These are phyloP conservation scores for Arthrobotrys pseudoclavata DNA, from an alignment of 2,329 filamentous ascomycete species.

Conservation along the genomic window DNA sequence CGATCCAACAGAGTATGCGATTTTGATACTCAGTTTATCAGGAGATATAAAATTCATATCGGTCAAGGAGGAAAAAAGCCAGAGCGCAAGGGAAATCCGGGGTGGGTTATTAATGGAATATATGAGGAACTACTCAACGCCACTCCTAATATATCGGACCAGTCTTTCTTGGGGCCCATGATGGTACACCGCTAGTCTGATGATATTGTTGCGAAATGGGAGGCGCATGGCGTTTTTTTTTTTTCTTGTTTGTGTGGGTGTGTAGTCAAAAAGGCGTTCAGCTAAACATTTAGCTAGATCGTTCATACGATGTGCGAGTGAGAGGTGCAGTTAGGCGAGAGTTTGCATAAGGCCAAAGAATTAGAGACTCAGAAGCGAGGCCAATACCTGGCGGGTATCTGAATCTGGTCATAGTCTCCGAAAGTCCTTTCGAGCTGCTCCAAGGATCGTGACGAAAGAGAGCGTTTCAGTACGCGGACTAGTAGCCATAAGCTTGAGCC, in stretches of 20 bases:
- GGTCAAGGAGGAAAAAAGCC: conserved; percentile 17
- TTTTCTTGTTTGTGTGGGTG: conserved; percentile 35
- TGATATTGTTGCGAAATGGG: conserved; percentile 54
- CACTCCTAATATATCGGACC: conserved; percentile 44
- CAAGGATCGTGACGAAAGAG: conserved; percentile 58
- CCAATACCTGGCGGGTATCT: conserved; percentile 39
- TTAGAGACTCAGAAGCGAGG: conserved; percentile 48
- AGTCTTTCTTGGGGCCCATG: conserved; percentile 30
- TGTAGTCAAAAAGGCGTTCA: conserved; percentile 43
- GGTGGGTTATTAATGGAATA: conserved; percentile 47
- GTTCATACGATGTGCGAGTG: conserved; percentile 57
- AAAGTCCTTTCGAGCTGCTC: conserved; percentile 41
- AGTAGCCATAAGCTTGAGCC: conserved; percentile 48
- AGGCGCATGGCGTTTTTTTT: conserved; percentile 59
- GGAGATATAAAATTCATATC: conserved; percentile 40
- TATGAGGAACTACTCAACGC: conserved; percentile 45
- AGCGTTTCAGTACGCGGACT: conserved; percentile 60
- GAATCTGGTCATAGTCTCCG: conserved; percentile 58
- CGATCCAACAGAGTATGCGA: conserved; percentile 14
- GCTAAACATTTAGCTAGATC: conserved; percentile 25
- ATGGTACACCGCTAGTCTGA: conserved; percentile 27
- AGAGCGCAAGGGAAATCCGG: conserved; percentile 41
- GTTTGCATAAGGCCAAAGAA: conserved; percentile 57
- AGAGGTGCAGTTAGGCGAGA: conserved; percentile 60
- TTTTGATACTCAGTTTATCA: conserved; percentile 32